Percentiles rank a stretch among this genome's conserved stretches.
Evolutionary conservation across 2,329 filamentous ascomycete genomes (phyloP).

Genomic region (Fusarium marasasianum): DNA sequence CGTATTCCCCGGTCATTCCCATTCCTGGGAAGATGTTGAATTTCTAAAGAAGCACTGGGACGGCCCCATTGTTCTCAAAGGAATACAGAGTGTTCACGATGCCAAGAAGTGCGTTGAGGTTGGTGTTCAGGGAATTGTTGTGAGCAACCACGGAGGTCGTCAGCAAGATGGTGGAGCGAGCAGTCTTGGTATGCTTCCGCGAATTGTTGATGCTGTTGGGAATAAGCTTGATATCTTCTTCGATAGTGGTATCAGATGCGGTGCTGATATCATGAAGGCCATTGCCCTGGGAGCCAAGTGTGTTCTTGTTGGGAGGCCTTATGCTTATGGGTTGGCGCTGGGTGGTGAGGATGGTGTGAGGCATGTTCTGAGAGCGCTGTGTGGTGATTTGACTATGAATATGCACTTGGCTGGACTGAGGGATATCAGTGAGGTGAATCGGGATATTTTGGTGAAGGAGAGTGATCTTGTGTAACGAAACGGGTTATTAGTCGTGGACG

Average conservation of each 20-base stretch:
- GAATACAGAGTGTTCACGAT: constrained; percentile 20
- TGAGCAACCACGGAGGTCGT: constrained; percentile 24
- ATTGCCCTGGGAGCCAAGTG: constrained; percentile 4
- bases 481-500: fast-evolving
- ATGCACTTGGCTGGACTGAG: constrained; percentile 28
- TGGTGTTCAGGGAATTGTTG: constrained; percentile 24
- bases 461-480: background rate
- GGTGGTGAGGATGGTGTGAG: constrained; percentile 14
- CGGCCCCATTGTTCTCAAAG: constrained; percentile 19
- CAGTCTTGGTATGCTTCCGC: constrained; percentile 25
- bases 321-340: background rate
- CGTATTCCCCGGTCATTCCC: constrained; percentile 20
- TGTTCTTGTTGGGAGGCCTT: constrained; percentile 9
- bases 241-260: constrained; percentile 10
- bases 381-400: constrained; percentile 29
- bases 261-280: constrained; percentile 20
- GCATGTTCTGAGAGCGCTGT: constrained; percentile 14
- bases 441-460: constrained; percentile 6
- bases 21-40: constrained; percentile 22
- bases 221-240: constrained; percentile 10
- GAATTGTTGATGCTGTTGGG: constrained; percentile 2
- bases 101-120: constrained; percentile 18
- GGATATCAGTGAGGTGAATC: constrained; percentile 5
- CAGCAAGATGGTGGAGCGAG: constrained; percentile 26
- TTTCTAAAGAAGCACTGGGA: constrained; percentile 29